These are phyloP conservation scores for Lithocarpus polystachyus DNA, from an alignment of 306 rosid genomes.

Conservation along the genomic window DNA sequence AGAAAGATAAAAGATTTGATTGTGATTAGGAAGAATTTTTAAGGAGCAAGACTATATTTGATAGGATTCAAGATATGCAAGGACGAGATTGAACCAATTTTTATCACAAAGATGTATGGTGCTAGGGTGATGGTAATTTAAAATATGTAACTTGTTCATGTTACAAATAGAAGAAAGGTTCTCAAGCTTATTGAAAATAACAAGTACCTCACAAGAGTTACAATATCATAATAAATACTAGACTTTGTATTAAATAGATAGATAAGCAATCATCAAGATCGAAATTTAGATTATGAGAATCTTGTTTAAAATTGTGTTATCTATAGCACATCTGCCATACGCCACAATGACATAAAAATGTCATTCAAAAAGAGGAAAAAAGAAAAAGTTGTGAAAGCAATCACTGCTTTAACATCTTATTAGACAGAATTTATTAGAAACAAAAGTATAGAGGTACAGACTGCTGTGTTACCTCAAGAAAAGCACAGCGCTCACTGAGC, in stretches of 20 bases:
- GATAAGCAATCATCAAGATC: background rate
- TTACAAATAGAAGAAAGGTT: background rate
- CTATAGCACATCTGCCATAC: background rate
- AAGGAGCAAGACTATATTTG: too few species aligned
- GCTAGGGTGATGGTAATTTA: too few species aligned
- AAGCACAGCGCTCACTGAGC: conserved; percentile 54
- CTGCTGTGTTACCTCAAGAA: conserved; percentile 68
- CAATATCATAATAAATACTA: background rate
- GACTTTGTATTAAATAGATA: background rate
- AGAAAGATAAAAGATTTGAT: too few species aligned
- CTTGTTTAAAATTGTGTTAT: background rate
- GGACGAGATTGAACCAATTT: too few species aligned
- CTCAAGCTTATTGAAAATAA: background rate
- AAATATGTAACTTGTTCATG: too few species aligned
- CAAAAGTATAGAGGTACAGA: background rate
- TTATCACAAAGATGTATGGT: too few species aligned
- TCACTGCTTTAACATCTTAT: background rate
- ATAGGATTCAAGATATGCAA: too few species aligned
- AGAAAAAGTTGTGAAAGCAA: background rate
- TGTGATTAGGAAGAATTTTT: too few species aligned
- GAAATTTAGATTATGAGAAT: background rate
- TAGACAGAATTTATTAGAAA: background rate
- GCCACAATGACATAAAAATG: background rate
- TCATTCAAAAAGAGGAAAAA: conserved; percentile 4
- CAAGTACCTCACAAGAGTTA: background rate